phyloP scores from a whole-genome alignment of 306 rosid genomes.

The Vicia sativa region DNA sequence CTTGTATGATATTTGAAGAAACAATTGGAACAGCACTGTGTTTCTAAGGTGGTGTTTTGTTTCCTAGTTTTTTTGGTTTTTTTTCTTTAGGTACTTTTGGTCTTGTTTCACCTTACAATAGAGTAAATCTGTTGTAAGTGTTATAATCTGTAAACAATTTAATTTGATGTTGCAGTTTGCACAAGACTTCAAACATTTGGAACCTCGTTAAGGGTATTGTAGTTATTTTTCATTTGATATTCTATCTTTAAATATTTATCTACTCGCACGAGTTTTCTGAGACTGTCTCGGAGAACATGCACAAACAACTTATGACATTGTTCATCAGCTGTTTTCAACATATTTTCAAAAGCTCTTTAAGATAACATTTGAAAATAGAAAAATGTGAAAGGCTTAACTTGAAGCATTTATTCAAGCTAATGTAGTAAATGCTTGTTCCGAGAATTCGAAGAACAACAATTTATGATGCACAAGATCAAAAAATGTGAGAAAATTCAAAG shows the following conservation, averaged over 20 bases:
- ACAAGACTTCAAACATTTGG: slow-evolving; percentile 9
- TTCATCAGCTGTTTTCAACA: too few relatives aligned
- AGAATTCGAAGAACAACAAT: slow-evolving; percentile 1
- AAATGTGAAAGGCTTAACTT: background rate
- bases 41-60: slow-evolving; percentile 39
- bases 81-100: slow-evolving; percentile 21
- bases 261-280: too few relatives aligned
- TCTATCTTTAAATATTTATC: too few relatives aligned
- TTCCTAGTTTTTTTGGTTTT: slow-evolving; percentile 29
- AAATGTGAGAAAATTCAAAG: slow-evolving; percentile 4
- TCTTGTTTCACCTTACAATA: slow-evolving; percentile 21
- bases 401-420: background rate
- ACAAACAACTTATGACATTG: too few relatives aligned
- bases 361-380: too few relatives aligned
- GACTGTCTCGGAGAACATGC: too few relatives aligned
- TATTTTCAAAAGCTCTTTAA: too few relatives aligned
- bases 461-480: background rate
- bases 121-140: slow-evolving; percentile 11
- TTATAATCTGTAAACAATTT: slow-evolving; percentile 35
- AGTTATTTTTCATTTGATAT: background rate
- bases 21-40: slow-evolving; percentile 11
- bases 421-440: background rate
- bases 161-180: slow-evolving; percentile 28
- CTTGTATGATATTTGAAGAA: slow-evolving; percentile 53
- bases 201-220: background rate